A percentile compares a stretch with the other conserved stretches of the same genome.
These are phyloP conservation scores for Cocos nucifera DNA, from an alignment of 176 grass and related monocot species.

Conservation along the genomic window DNA sequence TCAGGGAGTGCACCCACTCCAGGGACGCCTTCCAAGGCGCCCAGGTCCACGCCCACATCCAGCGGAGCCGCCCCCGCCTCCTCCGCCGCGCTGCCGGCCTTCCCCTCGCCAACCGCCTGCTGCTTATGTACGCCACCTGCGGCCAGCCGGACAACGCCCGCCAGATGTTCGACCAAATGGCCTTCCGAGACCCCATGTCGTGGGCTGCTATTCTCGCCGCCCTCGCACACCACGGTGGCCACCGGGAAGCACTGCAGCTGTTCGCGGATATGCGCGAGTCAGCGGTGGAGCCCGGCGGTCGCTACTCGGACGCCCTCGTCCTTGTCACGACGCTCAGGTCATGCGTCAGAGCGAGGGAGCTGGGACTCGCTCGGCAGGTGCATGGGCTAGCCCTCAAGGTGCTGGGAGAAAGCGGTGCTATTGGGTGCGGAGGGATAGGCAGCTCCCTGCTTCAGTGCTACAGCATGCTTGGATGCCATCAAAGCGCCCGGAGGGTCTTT, in stretches of 20 bases:
- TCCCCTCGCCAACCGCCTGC: conserved; percentile 44
- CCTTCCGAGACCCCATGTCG: conserved; percentile 26
- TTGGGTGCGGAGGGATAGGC: conserved; percentile 12
- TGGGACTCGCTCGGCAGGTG: conserved; percentile 37
- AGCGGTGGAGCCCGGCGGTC: background rate
- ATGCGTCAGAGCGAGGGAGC: conserved; percentile 17
- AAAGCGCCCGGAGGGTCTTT: conserved; percentile 31
- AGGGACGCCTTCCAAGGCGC: conserved; percentile 35
- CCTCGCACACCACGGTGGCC: conserved; percentile 19
- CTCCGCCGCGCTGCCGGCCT: background rate
- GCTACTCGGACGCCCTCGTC: conserved; percentile 20
- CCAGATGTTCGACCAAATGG: conserved; percentile 59
- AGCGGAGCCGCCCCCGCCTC: background rate
- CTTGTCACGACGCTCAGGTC: conserved; percentile 42
- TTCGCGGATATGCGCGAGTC: conserved; percentile 38
- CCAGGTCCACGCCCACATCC: conserved; percentile 37
- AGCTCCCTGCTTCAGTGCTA: conserved; percentile 62
- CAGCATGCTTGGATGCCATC: conserved; percentile 9
- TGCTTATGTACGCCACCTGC: conserved; percentile 32
- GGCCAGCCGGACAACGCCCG: conserved; percentile 16
- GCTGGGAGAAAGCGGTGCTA: background rate
- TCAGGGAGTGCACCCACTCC: conserved; percentile 46
- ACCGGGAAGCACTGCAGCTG: conserved; percentile 28
- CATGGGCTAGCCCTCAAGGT: conserved; percentile 45
- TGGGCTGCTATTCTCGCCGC: conserved; percentile 44